Conservation (phyloP, 495 filamentous ascomycete species). For the Trypethelium eluteriae region DNA sequence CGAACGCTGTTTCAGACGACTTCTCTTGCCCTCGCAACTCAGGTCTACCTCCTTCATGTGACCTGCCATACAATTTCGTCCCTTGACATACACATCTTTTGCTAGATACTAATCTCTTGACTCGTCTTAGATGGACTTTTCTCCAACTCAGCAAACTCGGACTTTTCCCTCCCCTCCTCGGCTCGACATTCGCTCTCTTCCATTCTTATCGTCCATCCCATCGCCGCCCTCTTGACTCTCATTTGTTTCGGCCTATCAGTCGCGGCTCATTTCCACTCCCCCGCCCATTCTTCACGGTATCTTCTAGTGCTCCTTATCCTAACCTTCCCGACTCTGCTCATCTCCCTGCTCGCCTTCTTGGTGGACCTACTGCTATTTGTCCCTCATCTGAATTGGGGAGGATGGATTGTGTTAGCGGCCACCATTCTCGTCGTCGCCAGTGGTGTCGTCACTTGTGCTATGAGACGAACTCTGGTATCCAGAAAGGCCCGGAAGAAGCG, state of each 20-base stretch:
- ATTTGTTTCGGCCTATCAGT: conserved; percentile 73
- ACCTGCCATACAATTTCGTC: neutral
- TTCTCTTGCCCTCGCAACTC: neutral
- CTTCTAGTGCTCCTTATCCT: conserved; percentile 78
- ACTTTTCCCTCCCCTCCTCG: conserved; percentile 66
- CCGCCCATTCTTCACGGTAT: conserved; percentile 88
- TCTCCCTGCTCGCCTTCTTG: conserved; percentile 80
- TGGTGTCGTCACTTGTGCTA: conserved; percentile 87
- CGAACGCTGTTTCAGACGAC: conserved; percentile 7
- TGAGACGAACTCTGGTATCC: conserved; percentile 87
- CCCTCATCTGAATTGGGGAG: conserved; percentile 87
- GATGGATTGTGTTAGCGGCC: conserved; percentile 87
- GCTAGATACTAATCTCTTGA: neutral
- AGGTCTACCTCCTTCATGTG: neutral
- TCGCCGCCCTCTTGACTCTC: conserved; percentile 79
- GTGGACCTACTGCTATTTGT: conserved; percentile 95
- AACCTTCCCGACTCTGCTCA: conserved; percentile 73
- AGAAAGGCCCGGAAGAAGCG: conserved; percentile 85
- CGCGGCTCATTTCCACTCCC: conserved; percentile 77
- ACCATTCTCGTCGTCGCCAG: conserved; percentile 79
- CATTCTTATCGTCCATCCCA: conserved; percentile 85
- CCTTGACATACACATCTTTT: neutral
- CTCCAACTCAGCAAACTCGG: conserved; percentile 37
- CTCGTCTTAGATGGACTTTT: conserved; percentile 36
- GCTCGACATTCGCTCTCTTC: conserved; percentile 81